A percentile compares a stretch with the other conserved stretches of the same genome.
Evolutionary conservation across 768 basidiomycete genomes (phyloP).

Genomic region (Boletus rufocinnamomeus): DNA sequence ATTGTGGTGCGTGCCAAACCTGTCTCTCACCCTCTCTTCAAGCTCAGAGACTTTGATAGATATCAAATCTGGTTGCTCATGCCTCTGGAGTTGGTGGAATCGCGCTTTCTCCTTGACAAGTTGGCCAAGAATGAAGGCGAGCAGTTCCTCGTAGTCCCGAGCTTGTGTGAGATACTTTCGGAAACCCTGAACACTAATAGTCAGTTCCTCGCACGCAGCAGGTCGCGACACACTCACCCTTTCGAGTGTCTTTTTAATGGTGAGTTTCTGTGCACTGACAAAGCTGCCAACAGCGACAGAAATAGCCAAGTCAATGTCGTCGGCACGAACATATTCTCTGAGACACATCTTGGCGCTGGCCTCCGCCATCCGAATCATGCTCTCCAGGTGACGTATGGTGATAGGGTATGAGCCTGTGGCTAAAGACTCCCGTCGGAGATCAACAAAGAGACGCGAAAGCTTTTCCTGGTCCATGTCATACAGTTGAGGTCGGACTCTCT

Average conservation of each 20-base stretch:
- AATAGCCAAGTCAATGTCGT: constrained; percentile 97
- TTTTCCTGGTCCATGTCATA: constrained; percentile 97
- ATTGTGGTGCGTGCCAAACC: not conserved
- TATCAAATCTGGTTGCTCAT: constrained; percentile 77
- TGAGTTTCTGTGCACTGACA: constrained; percentile 96
- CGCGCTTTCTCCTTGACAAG: constrained; percentile 92
- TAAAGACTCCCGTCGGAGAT: constrained; percentile 92
- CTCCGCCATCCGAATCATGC: constrained; percentile 99
- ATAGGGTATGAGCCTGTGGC: constrained; percentile 99
- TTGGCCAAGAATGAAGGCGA: constrained; percentile 92
- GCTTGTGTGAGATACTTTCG: constrained; percentile 96
- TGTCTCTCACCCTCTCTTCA: constrained; percentile 72
- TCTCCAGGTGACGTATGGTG: constrained; percentile 96
- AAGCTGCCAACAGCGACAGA: constrained; percentile 95
- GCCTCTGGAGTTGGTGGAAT: constrained; percentile 73
- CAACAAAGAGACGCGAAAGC: constrained; percentile 89
- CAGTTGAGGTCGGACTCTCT: constrained; percentile 89
- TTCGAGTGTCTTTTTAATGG: constrained; percentile 97
- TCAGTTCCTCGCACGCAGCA: constrained; percentile 13
- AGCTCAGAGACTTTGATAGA: constrained; percentile 78
- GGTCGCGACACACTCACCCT: constrained; percentile 49
- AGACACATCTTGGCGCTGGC: constrained; percentile 98
- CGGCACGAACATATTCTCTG: constrained; percentile 91
- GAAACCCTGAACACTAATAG: constrained; percentile 65
- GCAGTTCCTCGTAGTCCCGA: constrained; percentile 92